A percentile compares a stretch with the other conserved stretches of the same genome.
Conservation (phyloP, 2,329 filamentous ascomycete species). For the Aspergillus nomiae region DNA sequence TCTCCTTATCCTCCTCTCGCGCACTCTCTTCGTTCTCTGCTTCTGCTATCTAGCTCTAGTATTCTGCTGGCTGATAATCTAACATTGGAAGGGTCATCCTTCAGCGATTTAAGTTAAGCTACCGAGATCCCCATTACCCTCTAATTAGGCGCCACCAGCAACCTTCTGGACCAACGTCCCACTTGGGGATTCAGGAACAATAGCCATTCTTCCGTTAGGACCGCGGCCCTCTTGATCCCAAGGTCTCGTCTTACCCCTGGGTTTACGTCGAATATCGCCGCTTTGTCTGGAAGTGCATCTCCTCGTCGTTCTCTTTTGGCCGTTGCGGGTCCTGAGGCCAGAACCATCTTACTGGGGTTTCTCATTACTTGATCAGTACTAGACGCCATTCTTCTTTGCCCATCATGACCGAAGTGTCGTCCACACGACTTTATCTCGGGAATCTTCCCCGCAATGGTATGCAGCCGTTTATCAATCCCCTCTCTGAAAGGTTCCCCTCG, state of each 20-base stretch:
- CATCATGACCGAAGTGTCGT: slow-evolving; percentile 82
- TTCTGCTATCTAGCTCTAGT: background rate
- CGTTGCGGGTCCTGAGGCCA: slow-evolving; percentile 4
- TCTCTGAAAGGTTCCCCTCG: slow-evolving; percentile 23
- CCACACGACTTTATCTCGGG: slow-evolving; percentile 93
- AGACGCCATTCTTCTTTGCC: slow-evolving; percentile 12
- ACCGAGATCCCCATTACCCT: background rate
- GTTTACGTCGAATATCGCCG: background rate
- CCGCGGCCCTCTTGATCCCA: slow-evolving; percentile 7
- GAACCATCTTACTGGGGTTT: slow-evolving; percentile 6
- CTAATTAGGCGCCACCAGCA: slow-evolving; percentile 9
- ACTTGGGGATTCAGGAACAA: slow-evolving; percentile 9
- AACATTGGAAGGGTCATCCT: background rate
- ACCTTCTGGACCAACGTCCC: slow-evolving; percentile 10
- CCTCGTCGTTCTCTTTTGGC: background rate
- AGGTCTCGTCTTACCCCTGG: background rate
- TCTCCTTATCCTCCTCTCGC: slow-evolving; percentile 10
- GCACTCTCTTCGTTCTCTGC: background rate
- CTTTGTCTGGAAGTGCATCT: background rate
- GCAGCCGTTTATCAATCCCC: slow-evolving; percentile 44
- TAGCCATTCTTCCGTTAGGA: slow-evolving; percentile 6
- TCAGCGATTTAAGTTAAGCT: slow-evolving; percentile 2
- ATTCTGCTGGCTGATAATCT: background rate
- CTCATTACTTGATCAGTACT: slow-evolving; percentile 6
- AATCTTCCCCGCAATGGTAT: slow-evolving; percentile 96